Evolutionary conservation across 2,329 filamentous ascomycete genomes (phyloP), one percentile per base, ranked within the genome.

Genomic region (Exserohilum turcica): DNA sequence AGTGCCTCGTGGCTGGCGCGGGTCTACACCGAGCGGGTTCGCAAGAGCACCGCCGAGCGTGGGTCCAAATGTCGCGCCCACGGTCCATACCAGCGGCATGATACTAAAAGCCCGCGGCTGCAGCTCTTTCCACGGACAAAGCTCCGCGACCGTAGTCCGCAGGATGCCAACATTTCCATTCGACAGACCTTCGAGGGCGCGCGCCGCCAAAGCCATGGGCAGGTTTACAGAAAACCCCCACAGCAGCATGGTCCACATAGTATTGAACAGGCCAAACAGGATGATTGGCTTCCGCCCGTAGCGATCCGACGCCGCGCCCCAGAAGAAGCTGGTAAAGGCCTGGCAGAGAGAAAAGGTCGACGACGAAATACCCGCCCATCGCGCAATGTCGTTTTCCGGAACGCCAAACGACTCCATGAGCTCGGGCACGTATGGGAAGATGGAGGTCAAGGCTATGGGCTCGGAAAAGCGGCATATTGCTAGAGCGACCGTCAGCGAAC

Each of bases 401-500:
- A 76, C 63, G 31, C 71, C 70, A 51, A 77, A 76, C 4, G 64
- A 70, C 54, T 76, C 72, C 64, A 77, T 75, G 65, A 76, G 74
- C 47, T 76, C 74, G 90, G 93, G 32, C 87, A 95, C 56, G 90
- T 96, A 97, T 16, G 92, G 92, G 67, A 93, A 95, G 75, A 96
- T 94, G 69, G 90, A 94, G 1, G 92, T 96, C 60, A 97, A 84
- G 44, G 92, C 92, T 65, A 97, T 93, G 18, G 92, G 92, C 76
- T 97, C 92, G 47, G 92, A 90, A 63, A 97, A 85, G 59, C 92
- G 91, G 71, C 95, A 92, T 80, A 96, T 91, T 73, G 91, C 92
- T 96, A 66, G 24, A 35, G 45, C 57, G 13, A 47, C 48, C 16
- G 57, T 59, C 51, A 49, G 54, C 44, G 36, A 43, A 24, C 18